Conservation (phyloP, 2,329 filamentous ascomycete species). For the Botrytis squamosa region DNA sequence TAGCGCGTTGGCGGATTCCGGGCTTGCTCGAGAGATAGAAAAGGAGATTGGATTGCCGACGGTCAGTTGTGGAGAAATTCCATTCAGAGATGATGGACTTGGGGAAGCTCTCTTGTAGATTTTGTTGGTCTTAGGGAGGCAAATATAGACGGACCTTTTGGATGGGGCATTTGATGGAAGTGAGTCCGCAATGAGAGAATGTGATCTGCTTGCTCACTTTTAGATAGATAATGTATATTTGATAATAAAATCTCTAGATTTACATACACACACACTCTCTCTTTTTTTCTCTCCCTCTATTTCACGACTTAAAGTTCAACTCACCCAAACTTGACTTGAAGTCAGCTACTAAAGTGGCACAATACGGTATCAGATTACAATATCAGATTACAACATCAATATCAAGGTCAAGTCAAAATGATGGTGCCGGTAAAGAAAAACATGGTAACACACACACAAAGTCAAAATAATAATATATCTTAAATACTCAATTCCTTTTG, state of each 20-base stretch:
- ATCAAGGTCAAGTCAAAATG: background rate
- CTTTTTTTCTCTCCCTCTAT: background rate
- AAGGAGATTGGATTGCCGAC: background rate
- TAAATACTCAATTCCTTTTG: conserved; percentile 4
- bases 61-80: background rate
- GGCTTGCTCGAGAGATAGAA: background rate
- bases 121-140: background rate
- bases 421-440: background rate
- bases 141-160: background rate
- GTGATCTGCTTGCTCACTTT: too few relatives aligned
- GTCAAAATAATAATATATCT: background rate
- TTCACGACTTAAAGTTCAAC: background rate
- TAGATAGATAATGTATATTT: background rate
- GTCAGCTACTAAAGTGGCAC: background rate
- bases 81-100: background rate
- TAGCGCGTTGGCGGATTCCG: background rate
- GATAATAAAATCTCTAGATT: background rate
- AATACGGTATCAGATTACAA: background rate
- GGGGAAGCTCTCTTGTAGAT: background rate
- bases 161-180: background rate
- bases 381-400: background rate
- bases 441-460: background rate
- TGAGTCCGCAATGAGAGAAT: background rate
- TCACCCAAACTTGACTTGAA: background rate
- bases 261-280: background rate